These are phyloP conservation scores for Boeremia exigua DNA, from an alignment of 2,329 filamentous ascomycete genomes.

Conservation along the genomic window DNA sequence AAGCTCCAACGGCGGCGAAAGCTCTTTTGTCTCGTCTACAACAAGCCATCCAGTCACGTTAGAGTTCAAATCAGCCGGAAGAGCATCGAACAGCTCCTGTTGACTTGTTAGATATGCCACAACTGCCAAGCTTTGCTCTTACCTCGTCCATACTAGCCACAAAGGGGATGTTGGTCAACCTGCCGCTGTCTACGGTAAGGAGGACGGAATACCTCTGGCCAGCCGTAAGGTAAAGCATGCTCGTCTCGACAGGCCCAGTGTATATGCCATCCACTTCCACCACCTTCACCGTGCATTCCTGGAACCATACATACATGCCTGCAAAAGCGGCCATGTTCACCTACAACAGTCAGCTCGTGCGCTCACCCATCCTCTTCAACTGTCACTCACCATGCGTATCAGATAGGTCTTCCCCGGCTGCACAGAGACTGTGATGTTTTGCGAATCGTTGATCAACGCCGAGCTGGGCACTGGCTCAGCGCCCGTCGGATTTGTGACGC, in stretches of 20 bases:
- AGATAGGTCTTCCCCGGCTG: slow-evolving; percentile 63
- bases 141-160: slow-evolving; percentile 50
- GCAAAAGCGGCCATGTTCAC: slow-evolving; percentile 71
- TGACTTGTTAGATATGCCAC: background rate
- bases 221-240: slow-evolving; percentile 68
- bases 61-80: slow-evolving; percentile 70
- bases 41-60: slow-evolving; percentile 62
- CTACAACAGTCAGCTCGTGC: background rate
- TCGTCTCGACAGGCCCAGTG: slow-evolving; percentile 63
- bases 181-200: slow-evolving; percentile 62
- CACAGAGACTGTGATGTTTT: slow-evolving; percentile 50
- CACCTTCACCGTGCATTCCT: slow-evolving; percentile 67
- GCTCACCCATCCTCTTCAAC: background rate
- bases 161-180: slow-evolving; percentile 64
- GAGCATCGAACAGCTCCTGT: slow-evolving; percentile 64
- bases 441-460: slow-evolving; percentile 67
- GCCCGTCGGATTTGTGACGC: slow-evolving; percentile 54
- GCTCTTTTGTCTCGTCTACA: slow-evolving; percentile 55
- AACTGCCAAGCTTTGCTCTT: background rate
- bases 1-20: slow-evolving; percentile 59
- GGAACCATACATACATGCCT: slow-evolving; percentile 71
- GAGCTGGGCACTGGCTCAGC: slow-evolving; percentile 70
- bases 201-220: slow-evolving; percentile 74
- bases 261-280: slow-evolving; percentile 75
- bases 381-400: slow-evolving; percentile 61